Conservation (phyloP, 257 asterid species). For the Solanum chmielewskii region DNA sequence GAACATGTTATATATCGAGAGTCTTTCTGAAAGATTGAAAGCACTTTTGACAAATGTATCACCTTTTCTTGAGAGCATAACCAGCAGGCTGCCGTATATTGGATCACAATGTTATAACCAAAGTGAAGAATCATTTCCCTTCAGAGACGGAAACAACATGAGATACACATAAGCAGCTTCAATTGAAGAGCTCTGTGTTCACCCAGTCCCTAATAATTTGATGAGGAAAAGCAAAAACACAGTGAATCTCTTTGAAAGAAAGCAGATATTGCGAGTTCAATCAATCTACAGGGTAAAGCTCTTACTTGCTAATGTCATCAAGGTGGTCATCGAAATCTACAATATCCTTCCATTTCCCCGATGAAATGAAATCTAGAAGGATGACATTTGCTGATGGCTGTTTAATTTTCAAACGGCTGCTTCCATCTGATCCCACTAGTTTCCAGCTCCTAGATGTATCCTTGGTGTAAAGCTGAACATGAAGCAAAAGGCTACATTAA, state of each 20-base stretch:
- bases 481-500: background rate
- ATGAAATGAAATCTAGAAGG: constrained; percentile 80
- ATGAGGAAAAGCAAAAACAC: background rate
- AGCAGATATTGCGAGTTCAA: background rate
- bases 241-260: background rate
- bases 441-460: constrained; percentile 87
- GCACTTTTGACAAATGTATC: background rate
- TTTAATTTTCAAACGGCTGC: constrained; percentile 36
- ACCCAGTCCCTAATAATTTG: constrained; percentile 54
- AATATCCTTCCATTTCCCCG: constrained; percentile 69
- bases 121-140: background rate
- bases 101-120: background rate
- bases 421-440: constrained; percentile 50
- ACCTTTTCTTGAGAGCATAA: background rate
- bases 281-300: background rate
- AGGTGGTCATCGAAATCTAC: constrained; percentile 90
- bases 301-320: constrained; percentile 85
- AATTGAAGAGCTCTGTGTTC: constrained; percentile 53
- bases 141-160: background rate
- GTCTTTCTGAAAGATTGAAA: background rate
- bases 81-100: background rate
- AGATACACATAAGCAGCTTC: background rate
- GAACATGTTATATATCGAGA: background rate
- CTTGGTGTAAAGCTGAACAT: constrained; percentile 55
- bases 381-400: constrained; percentile 74